Evolutionary conservation across 2,329 filamentous ascomycete species (phyloP).

Genomic region (Paecilomyces fulvus): DNA sequence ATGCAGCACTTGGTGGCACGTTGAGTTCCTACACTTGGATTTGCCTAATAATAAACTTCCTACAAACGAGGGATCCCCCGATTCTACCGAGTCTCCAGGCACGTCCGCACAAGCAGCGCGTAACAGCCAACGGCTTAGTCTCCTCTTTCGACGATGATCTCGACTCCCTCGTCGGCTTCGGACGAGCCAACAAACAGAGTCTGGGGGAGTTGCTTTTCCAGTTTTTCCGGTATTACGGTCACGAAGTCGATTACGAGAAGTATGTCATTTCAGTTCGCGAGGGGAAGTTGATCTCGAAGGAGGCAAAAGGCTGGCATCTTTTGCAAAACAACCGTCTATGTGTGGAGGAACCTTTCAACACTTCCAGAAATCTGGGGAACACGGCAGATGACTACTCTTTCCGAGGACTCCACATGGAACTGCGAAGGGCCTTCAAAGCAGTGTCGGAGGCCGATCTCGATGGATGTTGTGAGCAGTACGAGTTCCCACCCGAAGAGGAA

Average conservation of each 20-base stretch:
- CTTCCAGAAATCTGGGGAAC: constrained; percentile 79
- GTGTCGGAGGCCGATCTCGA: constrained; percentile 70
- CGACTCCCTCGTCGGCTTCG: constrained; percentile 63
- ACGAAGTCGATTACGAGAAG: constrained; percentile 85
- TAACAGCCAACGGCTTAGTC: constrained; percentile 55
- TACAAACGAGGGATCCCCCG: constrained; percentile 77
- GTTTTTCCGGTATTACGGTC: constrained; percentile 91
- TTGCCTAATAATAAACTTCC: constrained; percentile 92
- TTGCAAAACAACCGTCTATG: constrained; percentile 75
- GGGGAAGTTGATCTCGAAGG: constrained; percentile 69
- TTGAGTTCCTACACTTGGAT: constrained; percentile 99
- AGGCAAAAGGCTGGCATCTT: constrained; percentile 81
- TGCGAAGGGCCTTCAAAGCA: constrained; percentile 78
- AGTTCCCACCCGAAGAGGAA: constrained; percentile 75
- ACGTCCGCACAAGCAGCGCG: constrained; percentile 53
- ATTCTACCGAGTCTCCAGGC: constrained; percentile 81
- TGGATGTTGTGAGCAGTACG: constrained; percentile 78
- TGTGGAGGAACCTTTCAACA: constrained; percentile 96
- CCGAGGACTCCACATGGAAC: constrained; percentile 78
- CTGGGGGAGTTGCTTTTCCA: constrained; percentile 82
- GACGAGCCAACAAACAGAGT: constrained; percentile 70
- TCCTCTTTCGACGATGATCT: constrained; percentile 84
- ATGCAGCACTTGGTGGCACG: constrained; percentile 76
- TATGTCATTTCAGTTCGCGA: constrained; percentile 76
- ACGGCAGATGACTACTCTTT: constrained; percentile 95